Evolutionary conservation across 257 asterid species (phyloP).

Genomic region (Capsicum chinense): DNA sequence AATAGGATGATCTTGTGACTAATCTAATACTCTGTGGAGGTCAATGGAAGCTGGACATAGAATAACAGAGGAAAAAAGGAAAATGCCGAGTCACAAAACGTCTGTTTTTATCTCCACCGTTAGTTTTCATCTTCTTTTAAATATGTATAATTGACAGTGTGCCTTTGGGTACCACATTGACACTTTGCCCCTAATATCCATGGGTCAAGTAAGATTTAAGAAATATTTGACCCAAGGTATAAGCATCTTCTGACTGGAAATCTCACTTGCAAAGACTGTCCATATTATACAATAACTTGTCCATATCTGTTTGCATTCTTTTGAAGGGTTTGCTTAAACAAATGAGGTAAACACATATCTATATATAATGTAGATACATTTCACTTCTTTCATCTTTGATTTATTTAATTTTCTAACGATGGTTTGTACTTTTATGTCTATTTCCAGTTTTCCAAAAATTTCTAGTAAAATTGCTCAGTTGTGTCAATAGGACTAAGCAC

Average conservation of each 20-base stretch:
- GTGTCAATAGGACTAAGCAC: neutral
- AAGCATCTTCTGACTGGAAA: neutral
- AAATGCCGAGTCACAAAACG: neutral
- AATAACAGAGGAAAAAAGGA: neutral
- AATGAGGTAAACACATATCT: neutral
- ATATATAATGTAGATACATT: neutral
- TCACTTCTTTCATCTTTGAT: neutral
- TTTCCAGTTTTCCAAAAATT: neutral
- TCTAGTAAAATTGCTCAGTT: neutral
- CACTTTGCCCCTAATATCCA: neutral
- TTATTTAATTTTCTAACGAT: neutral
- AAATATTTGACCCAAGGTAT: neutral
- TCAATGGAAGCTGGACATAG: conserved; percentile 3
- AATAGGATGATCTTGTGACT: conserved; percentile 1
- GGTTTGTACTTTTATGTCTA: neutral
- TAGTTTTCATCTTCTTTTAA: neutral
- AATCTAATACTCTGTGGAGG: neutral
- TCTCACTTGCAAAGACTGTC: neutral
- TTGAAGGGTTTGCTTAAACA: neutral
- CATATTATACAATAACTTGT: conserved; percentile 7
- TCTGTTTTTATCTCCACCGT: neutral
- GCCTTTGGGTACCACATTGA: neutral
- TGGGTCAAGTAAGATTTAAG: neutral
- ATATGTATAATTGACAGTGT: neutral
- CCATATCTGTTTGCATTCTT: neutral